Evolutionary conservation across 352 stramenopile species (phyloP), one percentile per base, ranked within the genome.

Genomic region (Phytophthora uliginosa): DNA sequence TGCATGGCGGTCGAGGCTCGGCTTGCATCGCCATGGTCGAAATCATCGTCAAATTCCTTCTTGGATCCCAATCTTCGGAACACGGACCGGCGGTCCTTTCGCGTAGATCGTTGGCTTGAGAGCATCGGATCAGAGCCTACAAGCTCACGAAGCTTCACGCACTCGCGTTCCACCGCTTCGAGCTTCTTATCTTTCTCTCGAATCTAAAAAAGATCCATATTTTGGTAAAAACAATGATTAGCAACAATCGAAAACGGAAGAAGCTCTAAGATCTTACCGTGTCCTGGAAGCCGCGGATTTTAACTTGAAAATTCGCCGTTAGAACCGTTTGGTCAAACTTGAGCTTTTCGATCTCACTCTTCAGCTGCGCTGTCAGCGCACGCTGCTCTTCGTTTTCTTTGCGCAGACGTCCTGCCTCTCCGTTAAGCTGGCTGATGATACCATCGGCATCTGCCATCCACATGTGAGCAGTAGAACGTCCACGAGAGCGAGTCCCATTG

Each of bases 171-270:
- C 3, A 85, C 76, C 26, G 76, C 76, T 28, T 84, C 82, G 24
- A 96, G 83, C 33, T 94, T 93, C 69, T 96, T 95, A 63, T 96
- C 86, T 64, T 96, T 96, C 40, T 96, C 86, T 58, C 89, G 83
- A 67, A 93, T 66, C 82, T 91, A 60, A 12, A 78, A 26, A 64
- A 42, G 18, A 33, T 6, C 5, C 5, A 45, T 17, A 45, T 51
- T 51, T 51, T 22, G n/a, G 7, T 26, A 26, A 4, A 51, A 51
- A 4, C 42, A 51, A 51, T 51, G 4, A 51, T 45, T 45, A 45
- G 38, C 38, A 45, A 45, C 4, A 31, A 31, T 12, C 36, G 13
- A 42, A 24, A 51, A 8, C 6, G 42, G 15, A 20, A 48, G 17
- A 5, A 40, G 38, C 6, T 9, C n/a, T 1, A 24, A 24, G 9